Conservation (phyloP, 1,284 basidiomycete genomes). For the Irpex sp. region DNA sequence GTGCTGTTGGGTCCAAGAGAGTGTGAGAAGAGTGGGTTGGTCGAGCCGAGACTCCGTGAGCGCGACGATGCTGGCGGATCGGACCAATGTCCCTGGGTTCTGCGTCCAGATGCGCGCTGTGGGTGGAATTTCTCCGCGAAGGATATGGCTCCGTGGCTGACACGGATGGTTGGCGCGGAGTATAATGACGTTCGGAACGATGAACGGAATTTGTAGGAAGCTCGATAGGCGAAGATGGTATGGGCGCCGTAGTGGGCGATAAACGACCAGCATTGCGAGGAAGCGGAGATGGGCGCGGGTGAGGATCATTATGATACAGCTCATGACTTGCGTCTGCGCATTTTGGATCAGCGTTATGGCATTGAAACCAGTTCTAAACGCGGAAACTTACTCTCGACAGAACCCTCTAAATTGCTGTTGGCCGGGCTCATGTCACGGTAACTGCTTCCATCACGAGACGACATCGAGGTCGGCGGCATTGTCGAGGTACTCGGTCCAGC, state of each 20-base stretch:
- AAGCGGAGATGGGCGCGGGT: background rate
- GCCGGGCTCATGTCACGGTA: background rate
- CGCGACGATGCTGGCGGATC: conserved; percentile 12
- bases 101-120: background rate
- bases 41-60: conserved; percentile 15
- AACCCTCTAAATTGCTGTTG: background rate
- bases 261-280: background rate
- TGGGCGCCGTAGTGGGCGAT: background rate
- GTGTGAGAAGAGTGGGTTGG: background rate
- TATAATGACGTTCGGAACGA: background rate
- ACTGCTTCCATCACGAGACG: background rate
- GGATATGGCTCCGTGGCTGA: background rate
- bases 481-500: background rate
- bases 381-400: background rate
- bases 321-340: background rate
- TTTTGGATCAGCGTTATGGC: background rate
- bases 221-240: background rate
- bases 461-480: background rate
- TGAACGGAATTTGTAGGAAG: background rate
- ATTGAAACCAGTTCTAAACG: no score
- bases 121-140: background rate
- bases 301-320: background rate
- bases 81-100: conserved; percentile 20
- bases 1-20: background rate
- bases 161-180: background rate